Base-by-base conservation (phyloP, 2,329 filamentous ascomycete genomes). In the Saccharata proteae region DNA sequence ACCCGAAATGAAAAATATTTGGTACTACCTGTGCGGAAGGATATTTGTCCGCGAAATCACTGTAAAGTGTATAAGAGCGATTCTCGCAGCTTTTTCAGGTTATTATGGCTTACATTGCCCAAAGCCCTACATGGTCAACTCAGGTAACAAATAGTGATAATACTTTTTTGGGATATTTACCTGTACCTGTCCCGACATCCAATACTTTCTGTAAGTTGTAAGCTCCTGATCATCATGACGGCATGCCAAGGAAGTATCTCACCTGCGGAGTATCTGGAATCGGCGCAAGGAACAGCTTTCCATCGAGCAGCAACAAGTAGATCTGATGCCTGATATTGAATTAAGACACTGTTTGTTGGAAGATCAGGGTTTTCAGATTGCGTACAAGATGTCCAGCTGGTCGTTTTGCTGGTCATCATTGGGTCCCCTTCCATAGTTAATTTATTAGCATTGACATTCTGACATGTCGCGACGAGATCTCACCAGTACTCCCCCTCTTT, bases 281-380 rank as follows among this genome's bases (percentile, higher is more conserved):
- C 11, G 52, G 53, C n/a, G 49, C 49, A 13, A 48, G 42, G 44
- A 49, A 49, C 11, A 56, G 49, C 29, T 52, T 52, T 13, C 51
- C 52, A 26, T 42, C 42, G 14, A 57, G 45, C 25, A 53, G 42
- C 14, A 55, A 41, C 17, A 47, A 44, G 40, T 48, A 54, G 34
- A 55, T 50, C 45, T 54, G 51, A 41, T 55, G 52, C 26, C 52
- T 41, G 6, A 56, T 44, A 38, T 56, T 51, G 4, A 33, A n/a
- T n/a, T n/a, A n/a, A n/a, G n/a, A n/a, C n/a, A n/a, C n/a, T n/a
- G n/a, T n/a, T n/a, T n/a, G n/a, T n/a, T n/a, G n/a, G n/a, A n/a
- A n/a, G n/a, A n/a, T n/a, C n/a, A n/a, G n/a, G n/a, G n/a, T n/a
- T n/a, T n/a, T n/a, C n/a, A n/a, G n/a, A n/a, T n/a, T 6, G 25